Conservation (phyloP, 805 yeast genomes). For the Yarrowia keelungensis region DNA sequence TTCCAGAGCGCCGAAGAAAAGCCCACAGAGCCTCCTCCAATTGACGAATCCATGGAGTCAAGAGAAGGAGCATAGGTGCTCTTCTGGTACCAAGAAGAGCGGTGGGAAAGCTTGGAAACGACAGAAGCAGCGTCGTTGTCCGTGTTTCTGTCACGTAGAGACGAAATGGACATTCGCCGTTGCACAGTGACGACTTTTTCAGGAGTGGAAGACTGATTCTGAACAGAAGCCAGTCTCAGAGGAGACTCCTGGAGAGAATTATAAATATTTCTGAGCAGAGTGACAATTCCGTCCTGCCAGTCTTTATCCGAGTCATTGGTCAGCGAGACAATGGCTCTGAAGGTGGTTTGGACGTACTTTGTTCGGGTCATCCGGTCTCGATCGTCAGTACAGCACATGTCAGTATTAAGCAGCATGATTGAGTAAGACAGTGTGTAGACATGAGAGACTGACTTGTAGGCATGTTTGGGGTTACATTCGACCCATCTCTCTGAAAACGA, state of each 20-base stretch:
- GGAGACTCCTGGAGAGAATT: slow-evolving; percentile 44
- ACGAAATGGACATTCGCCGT: slow-evolving; percentile 1
- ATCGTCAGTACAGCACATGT: slow-evolving; percentile 63
- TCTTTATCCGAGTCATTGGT: slow-evolving; percentile 40
- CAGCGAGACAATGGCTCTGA: slow-evolving; percentile 40
- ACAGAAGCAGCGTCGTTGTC: slow-evolving; percentile 26
- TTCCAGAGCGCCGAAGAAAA: slow-evolving; percentile 45
- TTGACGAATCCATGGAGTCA: slow-evolving; percentile 1
- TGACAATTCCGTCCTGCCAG: slow-evolving; percentile 42
- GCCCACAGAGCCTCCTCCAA: slow-evolving; percentile 42
- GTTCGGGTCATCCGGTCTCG: slow-evolving; percentile 51
- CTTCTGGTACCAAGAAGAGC: slow-evolving; percentile 25
- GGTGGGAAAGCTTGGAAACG: slow-evolving; percentile 20
- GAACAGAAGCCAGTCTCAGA: slow-evolving; percentile 41
- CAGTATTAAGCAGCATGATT: slow-evolving; percentile 75
- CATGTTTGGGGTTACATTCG: slow-evolving; percentile 56
- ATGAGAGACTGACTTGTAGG: slow-evolving; percentile 60
- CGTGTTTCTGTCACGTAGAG: slow-evolving; percentile 22
- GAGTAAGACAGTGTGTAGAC: slow-evolving; percentile 77
- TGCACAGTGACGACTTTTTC: neutral
- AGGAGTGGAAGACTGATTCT: neutral
- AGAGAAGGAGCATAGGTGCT: slow-evolving; percentile 17
- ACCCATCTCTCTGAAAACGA: slow-evolving; percentile 72
- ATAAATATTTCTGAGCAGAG: slow-evolving; percentile 43
- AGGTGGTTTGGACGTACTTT: slow-evolving; percentile 45